Evolutionary conservation across 257 asterid species (phyloP), one percentile per base, ranked within the genome.

Genomic region (Plectranthus barbatus): DNA sequence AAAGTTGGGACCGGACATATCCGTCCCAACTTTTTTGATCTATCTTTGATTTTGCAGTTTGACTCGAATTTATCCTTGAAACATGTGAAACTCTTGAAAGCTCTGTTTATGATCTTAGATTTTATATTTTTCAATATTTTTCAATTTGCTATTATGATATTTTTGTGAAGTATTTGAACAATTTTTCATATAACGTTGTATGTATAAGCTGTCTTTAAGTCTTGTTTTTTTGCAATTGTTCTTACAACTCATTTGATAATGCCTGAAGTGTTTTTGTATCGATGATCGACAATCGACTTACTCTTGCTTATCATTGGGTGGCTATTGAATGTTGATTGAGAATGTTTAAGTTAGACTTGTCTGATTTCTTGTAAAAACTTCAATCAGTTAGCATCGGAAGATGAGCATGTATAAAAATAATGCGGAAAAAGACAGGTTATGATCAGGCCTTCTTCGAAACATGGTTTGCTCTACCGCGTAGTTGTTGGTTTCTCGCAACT

Each of bases 381-480:
- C 54, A 9, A 9, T 20, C 14, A 48, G 31, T 26, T 49, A 19
- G 55, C 3, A 15, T 20, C 7, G 29, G 24, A 18, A 48, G 54
- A 48, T 48, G 24, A 47, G 53, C 53, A 47, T 47, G 53, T 47
- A 47, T 7, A 47, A 47, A 26, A 18, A 19, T 17, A 18, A 26
- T 17, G 53, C 12, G 53, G 53, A 3, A 17, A 47, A 18, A 18
- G 53, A 19, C 53, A 47, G 53, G 53, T 47, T 20, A 47, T 17
- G 42, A 72, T 76, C 46, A 67, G 77, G 69, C 81, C 81, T 24
- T 76, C 75, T 0, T 76, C 81, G 6, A 76, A 77, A 56, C 82
- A 77, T 20, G 62, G 46, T 33, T 33, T 8, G 61, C 24, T 9
- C 26, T 12, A 1, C 42, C 24, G 0, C 33, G 5, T 8, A 1